A percentile compares a stretch with the other conserved stretches of the same genome.
Evolutionary conservation across 192 early-diverging fungal genomes (phyloP).

Genomic region (Coemansia sp.): DNA sequence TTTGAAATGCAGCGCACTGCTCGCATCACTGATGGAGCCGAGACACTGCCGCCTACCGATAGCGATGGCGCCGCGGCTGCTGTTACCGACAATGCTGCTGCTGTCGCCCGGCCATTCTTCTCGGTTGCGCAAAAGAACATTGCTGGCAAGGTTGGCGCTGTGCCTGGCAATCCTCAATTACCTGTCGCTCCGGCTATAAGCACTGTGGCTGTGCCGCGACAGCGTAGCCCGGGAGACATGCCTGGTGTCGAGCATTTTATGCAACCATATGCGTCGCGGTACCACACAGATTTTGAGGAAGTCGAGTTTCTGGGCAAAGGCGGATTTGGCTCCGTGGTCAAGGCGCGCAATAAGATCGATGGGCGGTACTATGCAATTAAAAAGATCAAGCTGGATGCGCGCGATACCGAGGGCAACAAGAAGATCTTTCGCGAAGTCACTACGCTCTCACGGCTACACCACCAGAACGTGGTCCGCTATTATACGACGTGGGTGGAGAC

Average conservation of each 20-base stretch:
- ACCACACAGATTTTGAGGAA: slow-evolving; percentile 74
- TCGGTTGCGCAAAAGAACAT: slow-evolving; percentile 40
- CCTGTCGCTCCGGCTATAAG: neutral
- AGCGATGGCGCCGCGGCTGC: neutral
- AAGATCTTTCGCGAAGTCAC: slow-evolving; percentile 89
- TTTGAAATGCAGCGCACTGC: slow-evolving; percentile 33
- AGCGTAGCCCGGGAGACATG: neutral
- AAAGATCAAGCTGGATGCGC: slow-evolving; percentile 80
- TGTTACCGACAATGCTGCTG: neutral
- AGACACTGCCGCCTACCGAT: neutral
- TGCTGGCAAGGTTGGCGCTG: slow-evolving; percentile 2
- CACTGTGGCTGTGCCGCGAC: neutral
- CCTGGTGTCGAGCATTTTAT: slow-evolving; percentile 21
- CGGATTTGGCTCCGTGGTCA: slow-evolving; percentile 94
- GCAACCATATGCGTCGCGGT: slow-evolving; percentile 56
- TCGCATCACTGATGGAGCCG: neutral
- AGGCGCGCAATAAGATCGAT: slow-evolving; percentile 84
- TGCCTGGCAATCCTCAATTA: neutral
- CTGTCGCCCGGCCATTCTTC: slow-evolving; percentile 17
- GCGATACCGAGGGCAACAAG: slow-evolving; percentile 71
- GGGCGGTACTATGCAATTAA: slow-evolving; percentile 86
- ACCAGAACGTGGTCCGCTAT: slow-evolving; percentile 85
- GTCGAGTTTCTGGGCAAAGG: slow-evolving; percentile 74
- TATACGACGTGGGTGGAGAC: slow-evolving; percentile 93
- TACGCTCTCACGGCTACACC: slow-evolving; percentile 84